phyloP scores from a whole-genome alignment of 768 basidiomycete species.

The Suillus subluteus region DNA sequence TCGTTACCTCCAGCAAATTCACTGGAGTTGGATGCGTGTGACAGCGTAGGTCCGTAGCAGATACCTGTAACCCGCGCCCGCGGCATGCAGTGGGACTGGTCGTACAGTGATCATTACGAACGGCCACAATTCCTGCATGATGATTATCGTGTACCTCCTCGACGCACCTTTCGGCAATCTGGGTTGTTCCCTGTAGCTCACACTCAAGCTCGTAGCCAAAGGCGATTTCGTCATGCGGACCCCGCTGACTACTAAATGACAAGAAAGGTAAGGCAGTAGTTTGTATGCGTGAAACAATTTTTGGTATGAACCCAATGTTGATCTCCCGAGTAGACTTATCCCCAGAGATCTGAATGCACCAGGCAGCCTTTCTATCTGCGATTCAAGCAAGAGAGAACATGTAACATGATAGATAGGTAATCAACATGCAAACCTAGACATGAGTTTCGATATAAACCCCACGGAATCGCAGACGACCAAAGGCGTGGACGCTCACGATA shows the following conservation, averaged over 20 bases:
- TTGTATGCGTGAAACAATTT: too few relatives aligned
- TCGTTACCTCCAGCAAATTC: background rate
- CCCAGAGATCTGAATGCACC: too few relatives aligned
- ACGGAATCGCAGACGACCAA: background rate
- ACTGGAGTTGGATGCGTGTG: background rate
- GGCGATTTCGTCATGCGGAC: too few relatives aligned
- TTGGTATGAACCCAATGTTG: too few relatives aligned
- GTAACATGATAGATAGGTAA: background rate
- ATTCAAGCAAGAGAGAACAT: too few relatives aligned
- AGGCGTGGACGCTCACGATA: background rate
- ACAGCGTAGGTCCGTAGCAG: too few relatives aligned
- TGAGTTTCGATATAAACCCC: background rate
- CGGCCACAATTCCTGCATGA: background rate
- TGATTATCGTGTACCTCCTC: background rate
- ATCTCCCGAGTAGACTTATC: too few relatives aligned
- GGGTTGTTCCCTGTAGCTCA: background rate
- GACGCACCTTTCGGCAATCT: background rate
- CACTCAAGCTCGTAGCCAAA: too few relatives aligned
- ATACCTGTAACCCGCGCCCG: too few relatives aligned
- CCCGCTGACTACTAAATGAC: too few relatives aligned
- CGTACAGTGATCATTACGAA: background rate
- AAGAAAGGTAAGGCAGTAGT: too few relatives aligned
- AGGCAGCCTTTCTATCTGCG: too few relatives aligned
- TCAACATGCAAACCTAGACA: background rate
- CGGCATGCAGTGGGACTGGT: background rate